Evolutionary conservation across 164 flowering plant species (phyloP).

Genomic region (Nelumbo lutea): DNA sequence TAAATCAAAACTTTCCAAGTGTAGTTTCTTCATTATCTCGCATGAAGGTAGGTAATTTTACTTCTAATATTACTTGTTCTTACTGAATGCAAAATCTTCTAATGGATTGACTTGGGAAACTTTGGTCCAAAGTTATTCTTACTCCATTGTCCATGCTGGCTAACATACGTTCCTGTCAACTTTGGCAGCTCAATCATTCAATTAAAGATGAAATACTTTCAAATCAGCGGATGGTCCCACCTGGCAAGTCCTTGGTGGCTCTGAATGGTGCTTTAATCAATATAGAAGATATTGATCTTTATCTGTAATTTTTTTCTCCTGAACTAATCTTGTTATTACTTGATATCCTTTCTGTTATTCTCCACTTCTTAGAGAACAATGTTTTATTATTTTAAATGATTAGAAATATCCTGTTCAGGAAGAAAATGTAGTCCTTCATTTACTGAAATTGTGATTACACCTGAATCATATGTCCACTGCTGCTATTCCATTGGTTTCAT

Average conservation of each 20-base stretch:
- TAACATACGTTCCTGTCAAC: constrained; percentile 6
- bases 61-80: neutral
- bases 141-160: constrained; percentile 8
- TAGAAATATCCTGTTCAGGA: no score
- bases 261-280: constrained; percentile 93
- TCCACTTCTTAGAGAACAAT: no score
- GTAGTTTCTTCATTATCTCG: constrained; percentile 95
- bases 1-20: constrained; percentile 93
- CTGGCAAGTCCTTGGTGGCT: constrained; percentile 98
- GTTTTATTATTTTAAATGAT: no score
- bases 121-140: neutral
- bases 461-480: no score
- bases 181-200: constrained; percentile 73
- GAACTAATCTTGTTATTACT: neutral
- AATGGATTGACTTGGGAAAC: neutral
- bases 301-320: constrained; percentile 52
- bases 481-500: no score
- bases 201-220: constrained; percentile 87
- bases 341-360: neutral
- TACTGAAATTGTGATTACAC: no score
- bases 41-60: constrained; percentile 62
- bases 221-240: constrained; percentile 94
- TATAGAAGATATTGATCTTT: constrained; percentile 92
- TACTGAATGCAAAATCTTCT: neutral
- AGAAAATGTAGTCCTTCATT: no score